phyloP scores from a whole-genome alignment of 345 rosid species.

The Salix exigua region DNA sequence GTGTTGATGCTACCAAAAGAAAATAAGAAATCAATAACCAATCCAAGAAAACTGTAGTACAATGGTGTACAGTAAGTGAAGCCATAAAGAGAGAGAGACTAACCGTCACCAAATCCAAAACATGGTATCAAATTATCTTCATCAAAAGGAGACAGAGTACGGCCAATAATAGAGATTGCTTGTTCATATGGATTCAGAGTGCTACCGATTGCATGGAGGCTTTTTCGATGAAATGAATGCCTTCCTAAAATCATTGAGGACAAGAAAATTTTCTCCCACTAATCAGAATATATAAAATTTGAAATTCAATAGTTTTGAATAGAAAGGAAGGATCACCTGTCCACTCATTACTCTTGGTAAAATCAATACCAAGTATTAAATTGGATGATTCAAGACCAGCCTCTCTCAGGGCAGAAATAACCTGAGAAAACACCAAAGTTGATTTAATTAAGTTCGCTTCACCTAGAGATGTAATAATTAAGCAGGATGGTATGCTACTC shows the following conservation, averaged over 20 bases:
- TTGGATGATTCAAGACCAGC: conserved; percentile 83
- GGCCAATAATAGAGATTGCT: conserved; percentile 93
- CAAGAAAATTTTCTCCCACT: neutral
- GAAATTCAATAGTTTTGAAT: neutral
- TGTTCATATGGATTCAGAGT: conserved; percentile 77
- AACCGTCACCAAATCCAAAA: conserved; percentile 97
- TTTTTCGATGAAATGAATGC: conserved; percentile 67
- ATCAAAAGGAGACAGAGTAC: conserved; percentile 79
- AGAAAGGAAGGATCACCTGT: conserved; percentile 38
- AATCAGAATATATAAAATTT: neutral
- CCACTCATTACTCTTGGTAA: conserved; percentile 81
- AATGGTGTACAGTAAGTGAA: neutral
- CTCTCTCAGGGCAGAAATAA: conserved; percentile 56
- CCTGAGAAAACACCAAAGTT: conserved; percentile 33
- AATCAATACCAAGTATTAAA: conserved; percentile 66
- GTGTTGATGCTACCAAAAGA: conserved; percentile 60
- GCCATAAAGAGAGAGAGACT: conserved; percentile 27
- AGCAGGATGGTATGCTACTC: neutral
- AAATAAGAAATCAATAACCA: conserved; percentile 19
- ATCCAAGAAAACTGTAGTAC: neutral
- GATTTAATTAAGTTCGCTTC: neutral
- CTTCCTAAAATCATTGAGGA: conserved; percentile 45
- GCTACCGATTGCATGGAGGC: conserved; percentile 71
- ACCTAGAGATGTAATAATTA: neutral
- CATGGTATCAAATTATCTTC: conserved; percentile 95